Conservation (phyloP, 2,329 filamentous ascomycete genomes). For the Magnaporthales sp. region DNA sequence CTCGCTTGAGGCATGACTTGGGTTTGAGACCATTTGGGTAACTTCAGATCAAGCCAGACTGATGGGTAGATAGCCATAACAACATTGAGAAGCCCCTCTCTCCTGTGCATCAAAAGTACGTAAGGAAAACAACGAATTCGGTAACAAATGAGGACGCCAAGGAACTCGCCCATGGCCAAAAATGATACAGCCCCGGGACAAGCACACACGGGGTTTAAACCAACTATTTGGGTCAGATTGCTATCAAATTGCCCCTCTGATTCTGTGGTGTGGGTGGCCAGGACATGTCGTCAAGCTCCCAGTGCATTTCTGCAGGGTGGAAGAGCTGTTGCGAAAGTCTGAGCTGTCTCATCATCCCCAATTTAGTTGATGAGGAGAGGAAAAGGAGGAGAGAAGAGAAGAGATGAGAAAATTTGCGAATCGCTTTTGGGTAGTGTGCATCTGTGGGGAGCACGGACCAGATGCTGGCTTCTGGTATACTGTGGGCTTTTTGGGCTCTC, state of each 20-base stretch:
- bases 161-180: not conserved
- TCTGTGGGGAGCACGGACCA: not conserved
- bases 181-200: not conserved
- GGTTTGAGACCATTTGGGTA: not conserved
- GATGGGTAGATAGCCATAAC: not conserved
- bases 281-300: conserved; percentile 58
- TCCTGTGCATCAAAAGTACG: not conserved
- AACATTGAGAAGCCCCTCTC: not conserved
- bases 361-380: conserved; percentile 63
- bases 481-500: not conserved
- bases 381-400: conserved; percentile 22
- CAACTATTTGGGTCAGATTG: conserved; percentile 49
- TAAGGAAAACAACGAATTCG: not conserved
- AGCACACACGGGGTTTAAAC: conserved; percentile 20
- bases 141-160: not conserved
- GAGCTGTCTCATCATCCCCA: conserved; percentile 69
- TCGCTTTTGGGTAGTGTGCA: not conserved
- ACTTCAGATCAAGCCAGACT: not conserved
- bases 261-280: conserved; percentile 53
- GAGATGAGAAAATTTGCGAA: conserved; percentile 7
- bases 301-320: conserved; percentile 28
- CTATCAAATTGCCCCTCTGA: conserved; percentile 52
- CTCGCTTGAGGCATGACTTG: not conserved
- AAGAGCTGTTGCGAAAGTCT: conserved; percentile 42
- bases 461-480: not conserved